A percentile compares a stretch with the other conserved stretches of the same genome.
phyloP scores from a whole-genome alignment of 257 asterid species.

The Rhazya stricta region DNA sequence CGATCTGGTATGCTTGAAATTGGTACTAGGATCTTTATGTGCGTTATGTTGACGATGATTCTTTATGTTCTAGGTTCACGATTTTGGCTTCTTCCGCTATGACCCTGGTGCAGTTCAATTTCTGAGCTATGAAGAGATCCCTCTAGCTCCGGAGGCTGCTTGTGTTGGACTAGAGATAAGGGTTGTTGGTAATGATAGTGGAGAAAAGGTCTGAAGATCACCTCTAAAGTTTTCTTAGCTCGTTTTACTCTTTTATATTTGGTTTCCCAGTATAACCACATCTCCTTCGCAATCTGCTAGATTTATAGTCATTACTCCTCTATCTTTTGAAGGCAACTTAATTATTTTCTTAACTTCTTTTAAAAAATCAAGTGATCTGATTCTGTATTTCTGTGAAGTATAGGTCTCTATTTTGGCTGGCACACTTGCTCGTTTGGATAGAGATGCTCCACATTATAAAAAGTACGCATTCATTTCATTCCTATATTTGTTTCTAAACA shows the following conservation, averaged over 20 bases:
- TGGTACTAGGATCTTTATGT: neutral
- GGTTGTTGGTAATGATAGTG: slow-evolving; percentile 99
- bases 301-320: neutral
- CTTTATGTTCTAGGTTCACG: slow-evolving; percentile 66
- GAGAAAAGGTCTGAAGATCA: slow-evolving; percentile 73
- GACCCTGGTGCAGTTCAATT: slow-evolving; percentile 85
- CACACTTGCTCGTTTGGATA: slow-evolving; percentile 96
- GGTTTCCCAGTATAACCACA: neutral
- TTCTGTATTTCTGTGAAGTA: slow-evolving; percentile 25
- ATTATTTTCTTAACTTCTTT: too few relatives aligned
- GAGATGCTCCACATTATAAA: slow-evolving; percentile 95
- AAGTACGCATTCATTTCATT: slow-evolving; percentile 43
- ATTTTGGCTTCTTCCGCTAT: slow-evolving; percentile 91
- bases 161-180: slow-evolving; percentile 95
- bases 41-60: slow-evolving; percentile 9
- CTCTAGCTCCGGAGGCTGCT: slow-evolving; percentile 96
- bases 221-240: neutral
- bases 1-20: neutral
- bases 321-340: neutral
- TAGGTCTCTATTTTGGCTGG: slow-evolving; percentile 99
- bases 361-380: neutral
- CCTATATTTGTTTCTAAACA: neutral
- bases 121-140: slow-evolving; percentile 90
- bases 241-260: neutral
- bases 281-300: neutral